Percentiles rank a stretch among this genome's conserved stretches.
Evolutionary conservation across 1,284 basidiomycete species (phyloP).

Genomic region (Trametes pubescens): DNA sequence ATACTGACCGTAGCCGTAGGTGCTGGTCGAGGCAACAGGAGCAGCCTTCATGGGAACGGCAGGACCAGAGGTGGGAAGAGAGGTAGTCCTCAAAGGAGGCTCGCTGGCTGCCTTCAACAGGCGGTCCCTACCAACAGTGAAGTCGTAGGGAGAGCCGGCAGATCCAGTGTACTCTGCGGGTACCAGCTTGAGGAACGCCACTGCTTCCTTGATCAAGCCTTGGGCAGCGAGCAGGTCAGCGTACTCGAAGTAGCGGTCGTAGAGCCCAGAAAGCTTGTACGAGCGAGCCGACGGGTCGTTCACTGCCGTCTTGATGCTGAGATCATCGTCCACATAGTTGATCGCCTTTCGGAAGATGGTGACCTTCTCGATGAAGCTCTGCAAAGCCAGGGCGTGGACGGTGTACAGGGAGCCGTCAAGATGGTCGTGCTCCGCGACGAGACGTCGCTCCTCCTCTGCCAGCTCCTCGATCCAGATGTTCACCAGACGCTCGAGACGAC

Average conservation of each 20-base stretch:
- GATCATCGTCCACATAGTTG: constrained; percentile 86
- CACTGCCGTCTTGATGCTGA: constrained; percentile 49
- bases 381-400: constrained; percentile 88
- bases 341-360: constrained; percentile 93
- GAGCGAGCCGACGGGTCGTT: constrained; percentile 62
- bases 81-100: constrained; percentile 43
- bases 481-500: constrained; percentile 88
- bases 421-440: constrained; percentile 55
- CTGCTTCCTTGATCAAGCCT: constrained; percentile 86
- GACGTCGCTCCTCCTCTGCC: constrained; percentile 80
- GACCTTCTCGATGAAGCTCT: constrained; percentile 97
- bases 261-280: constrained; percentile 88
- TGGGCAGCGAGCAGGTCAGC: constrained; percentile 92
- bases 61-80: constrained; percentile 35
- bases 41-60: constrained; percentile 28
- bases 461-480: constrained; percentile 95
- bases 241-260: constrained; percentile 96
- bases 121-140: constrained; percentile 71
- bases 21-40: constrained; percentile 31
- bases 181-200: constrained; percentile 82
- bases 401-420: constrained; percentile 74
- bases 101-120: constrained; percentile 58
- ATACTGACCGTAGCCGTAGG: constrained; percentile 39
- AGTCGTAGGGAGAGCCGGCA: constrained; percentile 57
- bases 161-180: constrained; percentile 82